Evolutionary conservation across 352 stramenopile species (phyloP).

Genomic region (Phytophthora rubi): DNA sequence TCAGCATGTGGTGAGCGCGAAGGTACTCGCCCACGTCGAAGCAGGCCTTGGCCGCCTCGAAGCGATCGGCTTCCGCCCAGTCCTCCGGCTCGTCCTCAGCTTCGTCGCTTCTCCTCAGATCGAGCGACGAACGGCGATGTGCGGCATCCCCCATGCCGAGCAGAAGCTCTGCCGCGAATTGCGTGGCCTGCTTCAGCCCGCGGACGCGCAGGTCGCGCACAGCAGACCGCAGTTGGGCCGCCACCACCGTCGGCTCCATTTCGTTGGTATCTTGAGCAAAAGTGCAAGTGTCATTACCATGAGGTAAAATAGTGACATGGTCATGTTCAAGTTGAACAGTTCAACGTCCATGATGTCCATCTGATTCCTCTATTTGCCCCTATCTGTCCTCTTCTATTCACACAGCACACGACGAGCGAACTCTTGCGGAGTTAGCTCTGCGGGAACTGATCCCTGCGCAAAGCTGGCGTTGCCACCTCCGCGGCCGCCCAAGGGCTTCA

Average conservation of each 20-base stretch:
- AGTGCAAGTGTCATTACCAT: slow-evolving; percentile 1
- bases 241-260: slow-evolving; percentile 30
- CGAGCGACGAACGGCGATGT: slow-evolving; percentile 12
- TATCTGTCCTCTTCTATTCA: background rate
- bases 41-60: slow-evolving; percentile 69
- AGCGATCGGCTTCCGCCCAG: slow-evolving; percentile 45
- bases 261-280: background rate
- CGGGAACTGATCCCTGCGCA: slow-evolving; percentile 59
- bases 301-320: slow-evolving; percentile 3
- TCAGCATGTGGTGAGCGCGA: slow-evolving; percentile 72
- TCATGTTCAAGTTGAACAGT: background rate
- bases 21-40: slow-evolving; percentile 82
- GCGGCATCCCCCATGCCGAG: slow-evolving; percentile 63
- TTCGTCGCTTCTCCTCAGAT: slow-evolving; percentile 4
- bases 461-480: slow-evolving; percentile 69
- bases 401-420: slow-evolving; percentile 26
- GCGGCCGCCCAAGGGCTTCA: slow-evolving; percentile 59
- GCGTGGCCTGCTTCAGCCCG: slow-evolving; percentile 70
- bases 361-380: slow-evolving; percentile 9
- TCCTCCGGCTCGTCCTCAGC: slow-evolving; percentile 19
- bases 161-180: slow-evolving; percentile 80
- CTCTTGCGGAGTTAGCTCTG: slow-evolving; percentile 22
- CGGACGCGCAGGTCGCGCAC: slow-evolving; percentile 58
- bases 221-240: slow-evolving; percentile 57
- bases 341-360: background rate